A percentile compares a stretch with the other conserved stretches of the same genome.
Conservation (phyloP, 2,329 filamentous ascomycete genomes). For the Fusarium algeriense region DNA sequence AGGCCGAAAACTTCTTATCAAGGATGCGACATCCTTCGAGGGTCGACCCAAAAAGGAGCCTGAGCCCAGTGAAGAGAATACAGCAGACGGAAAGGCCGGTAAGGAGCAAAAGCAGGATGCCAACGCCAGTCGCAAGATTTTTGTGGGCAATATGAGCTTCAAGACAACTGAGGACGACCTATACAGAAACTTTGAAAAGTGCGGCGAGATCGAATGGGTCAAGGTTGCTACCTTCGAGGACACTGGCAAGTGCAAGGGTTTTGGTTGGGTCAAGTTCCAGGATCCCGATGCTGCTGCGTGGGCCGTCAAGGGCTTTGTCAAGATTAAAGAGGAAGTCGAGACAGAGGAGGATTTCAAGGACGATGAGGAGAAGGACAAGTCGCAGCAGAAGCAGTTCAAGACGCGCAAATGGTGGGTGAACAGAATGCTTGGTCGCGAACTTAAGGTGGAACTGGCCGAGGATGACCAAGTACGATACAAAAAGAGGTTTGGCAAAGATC, state of each 20-base stretch:
- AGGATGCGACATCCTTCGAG: constrained; percentile 89
- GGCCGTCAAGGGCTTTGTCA: constrained; percentile 82
- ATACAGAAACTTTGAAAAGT: constrained; percentile 83
- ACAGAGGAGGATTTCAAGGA: constrained; percentile 71
- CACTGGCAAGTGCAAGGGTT: constrained; percentile 97
- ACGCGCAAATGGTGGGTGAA: constrained; percentile 87
- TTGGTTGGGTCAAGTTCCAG: constrained; percentile 93
- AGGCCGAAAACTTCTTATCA: constrained; percentile 89
- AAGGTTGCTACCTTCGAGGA: constrained; percentile 97
- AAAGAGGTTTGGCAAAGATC: constrained; percentile 88
- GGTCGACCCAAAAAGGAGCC: constrained; percentile 81
- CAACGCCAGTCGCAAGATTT: constrained; percentile 83
- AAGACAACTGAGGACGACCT: constrained; percentile 85
- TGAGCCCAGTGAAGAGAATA: constrained; percentile 47
- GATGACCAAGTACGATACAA: constrained; percentile 90
- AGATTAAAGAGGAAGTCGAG: constrained; percentile 74
- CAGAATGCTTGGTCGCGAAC: constrained; percentile 79
- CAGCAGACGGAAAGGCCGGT: constrained; percentile 51
- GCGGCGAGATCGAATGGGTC: constrained; percentile 83
- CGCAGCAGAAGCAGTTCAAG: constrained; percentile 65
- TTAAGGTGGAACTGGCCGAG: constrained; percentile 94
- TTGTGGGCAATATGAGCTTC: constrained; percentile 91
- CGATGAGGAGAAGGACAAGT: constrained; percentile 55
- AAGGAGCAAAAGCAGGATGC: constrained; percentile 55
- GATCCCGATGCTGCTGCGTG: constrained; percentile 78